Conservation (phyloP, 2,329 filamentous ascomycete species). For the Talaromyces islandicus region DNA sequence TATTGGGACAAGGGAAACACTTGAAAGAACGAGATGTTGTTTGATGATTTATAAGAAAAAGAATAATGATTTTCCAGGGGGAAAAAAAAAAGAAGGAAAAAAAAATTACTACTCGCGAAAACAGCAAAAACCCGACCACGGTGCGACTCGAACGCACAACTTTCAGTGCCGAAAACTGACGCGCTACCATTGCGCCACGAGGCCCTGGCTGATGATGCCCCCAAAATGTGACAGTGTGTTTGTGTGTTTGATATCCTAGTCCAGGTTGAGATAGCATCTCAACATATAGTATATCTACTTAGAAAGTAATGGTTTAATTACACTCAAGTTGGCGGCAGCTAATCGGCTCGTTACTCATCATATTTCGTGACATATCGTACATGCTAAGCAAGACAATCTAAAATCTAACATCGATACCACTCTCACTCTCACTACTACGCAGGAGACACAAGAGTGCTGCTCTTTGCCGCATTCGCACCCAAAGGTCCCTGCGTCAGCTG, state of each 20-base stretch:
- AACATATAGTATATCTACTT: no score
- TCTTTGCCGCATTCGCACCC: slow-evolving; percentile 13
- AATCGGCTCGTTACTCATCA: background rate
- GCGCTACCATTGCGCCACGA: slow-evolving; percentile 9
- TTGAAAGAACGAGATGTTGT: background rate
- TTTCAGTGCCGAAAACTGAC: slow-evolving; percentile 9
- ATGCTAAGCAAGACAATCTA: background rate
- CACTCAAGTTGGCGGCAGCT: background rate
- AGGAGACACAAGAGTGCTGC: slow-evolving; percentile 12
- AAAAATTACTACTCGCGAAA: no score
- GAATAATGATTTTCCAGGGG: background rate
- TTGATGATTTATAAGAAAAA: background rate
- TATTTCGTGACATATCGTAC: background rate
- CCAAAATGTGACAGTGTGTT: no score
- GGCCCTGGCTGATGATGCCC: background rate
- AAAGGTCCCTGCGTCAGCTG: slow-evolving; percentile 29
- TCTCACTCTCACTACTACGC: background rate
- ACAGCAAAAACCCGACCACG: background rate
- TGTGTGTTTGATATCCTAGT: no score
- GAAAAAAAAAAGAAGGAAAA: no score
- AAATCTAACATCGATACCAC: background rate
- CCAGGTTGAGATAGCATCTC: no score
- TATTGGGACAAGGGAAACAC: no score
- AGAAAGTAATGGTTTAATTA: no score
- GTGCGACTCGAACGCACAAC: slow-evolving; percentile 9